phyloP scores from a whole-genome alignment of 2,329 filamentous ascomycete species.

The Curvularia eragrostidis region DNA sequence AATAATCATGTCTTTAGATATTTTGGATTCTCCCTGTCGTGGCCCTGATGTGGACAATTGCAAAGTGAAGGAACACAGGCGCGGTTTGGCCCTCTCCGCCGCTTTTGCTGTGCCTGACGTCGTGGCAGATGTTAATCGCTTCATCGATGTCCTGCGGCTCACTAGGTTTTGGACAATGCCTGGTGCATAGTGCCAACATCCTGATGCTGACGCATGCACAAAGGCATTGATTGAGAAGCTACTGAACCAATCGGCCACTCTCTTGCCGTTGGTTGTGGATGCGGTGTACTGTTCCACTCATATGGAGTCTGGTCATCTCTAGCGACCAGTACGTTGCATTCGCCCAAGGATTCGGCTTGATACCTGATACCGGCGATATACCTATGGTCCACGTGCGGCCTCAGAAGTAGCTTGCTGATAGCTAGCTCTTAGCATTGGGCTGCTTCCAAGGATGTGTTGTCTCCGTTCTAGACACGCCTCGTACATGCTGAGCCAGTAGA shows the following conservation, averaged over 20 bases:
- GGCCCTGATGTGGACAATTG: slow-evolving; percentile 14
- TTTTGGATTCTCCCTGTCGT: slow-evolving; percentile 13
- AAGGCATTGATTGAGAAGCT: not conserved
- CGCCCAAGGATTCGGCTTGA: not conserved
- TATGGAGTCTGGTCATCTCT: not conserved
- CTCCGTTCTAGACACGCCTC: not conserved
- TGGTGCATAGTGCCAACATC: not conserved
- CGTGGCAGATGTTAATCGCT: slow-evolving; percentile 17
- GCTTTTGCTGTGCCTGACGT: slow-evolving; percentile 20
- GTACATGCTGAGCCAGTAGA: not conserved
- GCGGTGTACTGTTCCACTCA: not conserved
- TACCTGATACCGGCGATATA: not conserved
- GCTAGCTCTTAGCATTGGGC: not conserved
- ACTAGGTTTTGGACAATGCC: not conserved
- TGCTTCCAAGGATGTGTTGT: not conserved
- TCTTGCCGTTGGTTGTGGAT: not conserved
- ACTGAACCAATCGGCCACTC: not conserved
- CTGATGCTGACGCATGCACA: not conserved
- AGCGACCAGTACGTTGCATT: not conserved
- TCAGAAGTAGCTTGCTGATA: not conserved
- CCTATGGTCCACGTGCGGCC: not conserved
- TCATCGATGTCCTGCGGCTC: not conserved
- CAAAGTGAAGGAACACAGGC: not conserved
- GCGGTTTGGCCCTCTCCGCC: slow-evolving; percentile 23
- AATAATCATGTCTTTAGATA: slow-evolving; percentile 26